A percentile compares a stretch with the other conserved stretches of the same genome.
Conservation (phyloP, 108 stramenopile species). For the Tribonema minus region DNA sequence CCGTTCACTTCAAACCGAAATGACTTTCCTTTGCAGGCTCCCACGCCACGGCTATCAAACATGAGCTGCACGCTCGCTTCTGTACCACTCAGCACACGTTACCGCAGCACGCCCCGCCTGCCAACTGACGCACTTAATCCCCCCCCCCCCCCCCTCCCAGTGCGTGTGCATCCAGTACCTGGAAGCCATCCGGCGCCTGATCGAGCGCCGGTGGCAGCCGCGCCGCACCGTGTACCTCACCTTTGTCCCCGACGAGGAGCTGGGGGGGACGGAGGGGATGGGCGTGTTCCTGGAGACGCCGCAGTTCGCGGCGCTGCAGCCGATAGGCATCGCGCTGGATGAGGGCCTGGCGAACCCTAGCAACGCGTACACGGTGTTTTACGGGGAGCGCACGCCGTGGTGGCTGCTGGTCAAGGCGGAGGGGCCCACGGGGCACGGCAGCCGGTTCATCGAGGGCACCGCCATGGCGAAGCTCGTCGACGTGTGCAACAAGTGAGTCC, state of each 20-base stretch:
- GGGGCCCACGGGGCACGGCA: conserved; percentile 88
- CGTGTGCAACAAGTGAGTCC: conserved; percentile 71
- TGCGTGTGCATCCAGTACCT: conserved; percentile 91
- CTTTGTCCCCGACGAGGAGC: conserved; percentile 63
- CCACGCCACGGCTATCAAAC: no score
- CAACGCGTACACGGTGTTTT: conserved; percentile 80
- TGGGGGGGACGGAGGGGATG: conserved; percentile 78
- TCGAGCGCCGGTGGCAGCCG: conserved; percentile 31
- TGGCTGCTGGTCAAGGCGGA: conserved; percentile 78
- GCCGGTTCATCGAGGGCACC: conserved; percentile 85
- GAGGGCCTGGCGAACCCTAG: conserved; percentile 56
- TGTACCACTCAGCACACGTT: no score
- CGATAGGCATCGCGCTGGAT: conserved; percentile 45
- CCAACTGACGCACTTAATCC: background rate
- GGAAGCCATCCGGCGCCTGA: conserved; percentile 64
- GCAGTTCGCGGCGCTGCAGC: conserved; percentile 47
- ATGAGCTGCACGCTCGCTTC: no score
- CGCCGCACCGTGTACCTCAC: conserved; percentile 50
- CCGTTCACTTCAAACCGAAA: no score
- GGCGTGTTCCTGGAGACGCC: conserved; percentile 67
- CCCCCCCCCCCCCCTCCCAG: background rate
- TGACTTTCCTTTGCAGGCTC: no score
- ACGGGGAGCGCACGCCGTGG: conserved; percentile 85
- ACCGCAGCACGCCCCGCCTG: background rate
- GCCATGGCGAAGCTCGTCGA: conserved; percentile 85